phyloP scores from a whole-genome alignment of 2,329 filamentous ascomycete species.

The Claviceps paspali region DNA sequence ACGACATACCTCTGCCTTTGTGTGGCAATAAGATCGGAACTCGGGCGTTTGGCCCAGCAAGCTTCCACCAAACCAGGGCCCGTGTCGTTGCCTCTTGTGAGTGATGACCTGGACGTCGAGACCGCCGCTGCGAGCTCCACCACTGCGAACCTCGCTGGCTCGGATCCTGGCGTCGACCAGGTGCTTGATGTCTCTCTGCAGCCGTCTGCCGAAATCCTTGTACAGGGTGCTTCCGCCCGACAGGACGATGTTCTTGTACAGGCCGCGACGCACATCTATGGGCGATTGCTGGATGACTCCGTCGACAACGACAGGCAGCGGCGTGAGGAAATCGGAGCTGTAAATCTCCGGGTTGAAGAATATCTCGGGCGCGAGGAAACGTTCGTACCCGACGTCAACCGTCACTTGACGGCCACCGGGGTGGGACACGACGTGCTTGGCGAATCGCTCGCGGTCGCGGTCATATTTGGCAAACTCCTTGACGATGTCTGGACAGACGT shows the following conservation, averaged over 20 bases:
- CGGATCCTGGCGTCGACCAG: slow-evolving; percentile 86
- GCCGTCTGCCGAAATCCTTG: slow-evolving; percentile 90
- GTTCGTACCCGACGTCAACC: slow-evolving; percentile 93
- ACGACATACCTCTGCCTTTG: slow-evolving; percentile 52
- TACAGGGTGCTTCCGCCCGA: slow-evolving; percentile 95
- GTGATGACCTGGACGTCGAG: slow-evolving; percentile 94
- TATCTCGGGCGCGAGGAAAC: slow-evolving; percentile 94
- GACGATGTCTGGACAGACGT: slow-evolving; percentile 95
- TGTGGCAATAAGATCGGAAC: slow-evolving; percentile 98
- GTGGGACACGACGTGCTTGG: slow-evolving; percentile 75
- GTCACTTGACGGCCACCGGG: slow-evolving; percentile 71
- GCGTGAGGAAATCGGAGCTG: slow-evolving; percentile 94
- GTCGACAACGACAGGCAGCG: slow-evolving; percentile 85
- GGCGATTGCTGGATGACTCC: slow-evolving; percentile 94
- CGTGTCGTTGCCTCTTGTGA: slow-evolving; percentile 93
- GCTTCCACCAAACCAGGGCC: slow-evolving; percentile 96
- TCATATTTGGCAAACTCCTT: slow-evolving; percentile 96
- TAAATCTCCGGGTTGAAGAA: slow-evolving; percentile 99
- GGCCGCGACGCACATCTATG: slow-evolving; percentile 87
- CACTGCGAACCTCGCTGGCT: slow-evolving; percentile 80
- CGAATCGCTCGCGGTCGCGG: slow-evolving; percentile 77
- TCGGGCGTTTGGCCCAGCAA: slow-evolving; percentile 93
- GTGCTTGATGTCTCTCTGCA: slow-evolving; percentile 95
- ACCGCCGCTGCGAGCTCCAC: slow-evolving; percentile 83
- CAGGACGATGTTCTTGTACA: slow-evolving; percentile 99